phyloP scores from a whole-genome alignment of 164 flowering plant species.

The Euptelea pleiosperma region DNA sequence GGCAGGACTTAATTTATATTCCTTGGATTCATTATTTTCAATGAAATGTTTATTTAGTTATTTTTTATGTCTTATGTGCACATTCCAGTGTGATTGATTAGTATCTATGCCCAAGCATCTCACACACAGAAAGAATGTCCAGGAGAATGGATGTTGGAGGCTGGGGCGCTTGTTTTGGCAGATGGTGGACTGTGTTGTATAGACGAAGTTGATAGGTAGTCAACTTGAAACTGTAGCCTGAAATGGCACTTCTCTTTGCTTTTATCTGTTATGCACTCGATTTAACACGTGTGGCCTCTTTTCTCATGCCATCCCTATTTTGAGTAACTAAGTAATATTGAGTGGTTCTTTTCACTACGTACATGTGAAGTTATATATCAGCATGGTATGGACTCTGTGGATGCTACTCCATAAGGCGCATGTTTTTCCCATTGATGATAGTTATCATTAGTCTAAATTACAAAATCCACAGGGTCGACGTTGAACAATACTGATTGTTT shows the following conservation, averaged over 20 bases:
- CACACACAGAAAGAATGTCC: conserved; percentile 9
- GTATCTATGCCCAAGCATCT: not conserved
- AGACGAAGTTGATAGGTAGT: conserved; percentile 94
- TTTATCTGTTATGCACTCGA: too few species aligned
- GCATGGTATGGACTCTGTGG: too few species aligned
- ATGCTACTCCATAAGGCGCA: too few species aligned
- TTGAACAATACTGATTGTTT: too few species aligned
- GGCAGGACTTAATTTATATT: not conserved
- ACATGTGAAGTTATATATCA: too few species aligned
- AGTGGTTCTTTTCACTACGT: too few species aligned
- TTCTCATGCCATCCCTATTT: too few species aligned
- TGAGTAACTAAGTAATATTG: too few species aligned
- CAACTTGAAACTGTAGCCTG: not conserved
- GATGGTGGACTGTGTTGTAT: conserved; percentile 99
- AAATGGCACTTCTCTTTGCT: not conserved
- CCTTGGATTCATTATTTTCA: not conserved
- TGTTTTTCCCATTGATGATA: too few species aligned
- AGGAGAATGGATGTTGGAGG: conserved; percentile 99
- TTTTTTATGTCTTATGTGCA: not conserved
- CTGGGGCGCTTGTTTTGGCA: conserved; percentile 97
- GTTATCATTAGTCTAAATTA: too few species aligned
- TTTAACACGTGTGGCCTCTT: too few species aligned
- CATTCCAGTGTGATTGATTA: not conserved
- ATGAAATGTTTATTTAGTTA: not conserved
- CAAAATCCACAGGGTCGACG: too few species aligned